Base-by-base conservation (phyloP, 352 stramenopile genomes). In the Phytopythium ostracodes region DNA sequence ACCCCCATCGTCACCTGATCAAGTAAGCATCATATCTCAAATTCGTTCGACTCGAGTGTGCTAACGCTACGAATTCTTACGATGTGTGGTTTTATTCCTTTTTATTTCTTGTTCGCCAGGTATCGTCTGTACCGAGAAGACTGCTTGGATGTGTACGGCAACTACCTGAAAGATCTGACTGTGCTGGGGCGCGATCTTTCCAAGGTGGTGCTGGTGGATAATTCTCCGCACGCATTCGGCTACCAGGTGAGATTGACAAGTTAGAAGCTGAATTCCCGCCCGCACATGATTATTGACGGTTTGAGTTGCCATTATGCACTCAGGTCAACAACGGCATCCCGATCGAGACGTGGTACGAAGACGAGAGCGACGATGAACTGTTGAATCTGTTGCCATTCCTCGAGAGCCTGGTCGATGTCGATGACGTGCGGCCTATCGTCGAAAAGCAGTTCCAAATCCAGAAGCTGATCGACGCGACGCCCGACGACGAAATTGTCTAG, bases 121-220 rank as follows among this genome's bases (percentile, higher is more conserved):
- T 89, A 99, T 60, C 81, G 96, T 50, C 74, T 99, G 35, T 99
- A 98, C 71, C 84, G 97, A 56, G 95, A 99, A 38, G 88, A 96
- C 54, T 99, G 97, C 63, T 70, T 99, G 2, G 79, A 95, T 15
- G 94, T 99, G 5, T 97, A 99, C 58, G 97, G 97, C 4, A 99
- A 99, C 73, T 99, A 98, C 65, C 71, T 99, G 40, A 99, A 99
- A 71, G 98, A 99, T 62, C 71, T 99, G n/a, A 98, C 89, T 56
- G 96, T 99, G 17, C 78, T 99, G 0, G 94, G 96, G 11, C 75
- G 97, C 24, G 88, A 99, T 65, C 68, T 99, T 14, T 85, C 77
- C 12, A 88, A 90, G 33, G 85, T 94, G 24, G 59, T 95, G 31
- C 79, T 99, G n/a, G 96, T 99, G 0, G 98, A 99, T 69, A 99